These are phyloP conservation scores for Carex arenaria DNA, from an alignment of 202 grass and related monocot genomes.

Conservation along the genomic window DNA sequence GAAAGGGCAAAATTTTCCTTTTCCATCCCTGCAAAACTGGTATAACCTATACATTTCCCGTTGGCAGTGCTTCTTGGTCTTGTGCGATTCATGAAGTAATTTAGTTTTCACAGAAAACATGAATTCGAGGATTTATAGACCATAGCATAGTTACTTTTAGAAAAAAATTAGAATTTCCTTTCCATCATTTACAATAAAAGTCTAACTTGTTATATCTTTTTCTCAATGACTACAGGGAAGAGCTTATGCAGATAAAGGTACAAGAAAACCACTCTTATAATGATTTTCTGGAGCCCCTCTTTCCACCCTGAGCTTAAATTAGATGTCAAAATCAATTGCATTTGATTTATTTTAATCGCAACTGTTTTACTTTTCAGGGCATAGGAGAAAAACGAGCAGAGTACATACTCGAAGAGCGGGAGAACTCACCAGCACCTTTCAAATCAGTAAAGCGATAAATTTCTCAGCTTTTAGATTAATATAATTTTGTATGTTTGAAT, in stretches of 20 bases:
- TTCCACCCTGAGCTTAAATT: neutral
- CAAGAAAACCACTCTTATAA: neutral
- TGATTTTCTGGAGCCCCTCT: neutral
- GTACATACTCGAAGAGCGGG: slow-evolving; percentile 77
- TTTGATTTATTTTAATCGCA: neutral
- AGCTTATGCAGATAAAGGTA: slow-evolving; percentile 83
- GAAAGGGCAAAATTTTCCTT: neutral
- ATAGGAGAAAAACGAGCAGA: slow-evolving; percentile 83
- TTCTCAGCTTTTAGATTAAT: slow-evolving; percentile 5
- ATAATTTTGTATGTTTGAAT: neutral
- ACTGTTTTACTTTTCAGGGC: slow-evolving; percentile 42
- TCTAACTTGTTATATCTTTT: slow-evolving; percentile 32
- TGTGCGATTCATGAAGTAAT: neutral
- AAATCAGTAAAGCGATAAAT: slow-evolving; percentile 54
- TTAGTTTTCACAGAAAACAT: neutral
- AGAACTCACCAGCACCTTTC: slow-evolving; percentile 60
- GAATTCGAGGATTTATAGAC: neutral
- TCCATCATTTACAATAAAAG: neutral
- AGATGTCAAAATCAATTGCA: neutral
- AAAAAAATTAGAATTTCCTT: neutral
- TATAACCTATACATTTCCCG: neutral
- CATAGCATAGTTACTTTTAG: neutral
- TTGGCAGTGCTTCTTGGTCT: neutral
- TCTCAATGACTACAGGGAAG: slow-evolving; percentile 57
- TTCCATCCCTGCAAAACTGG: neutral